Conservation (phyloP, 2,329 filamentous ascomycete species). For the Septoria linicola region DNA sequence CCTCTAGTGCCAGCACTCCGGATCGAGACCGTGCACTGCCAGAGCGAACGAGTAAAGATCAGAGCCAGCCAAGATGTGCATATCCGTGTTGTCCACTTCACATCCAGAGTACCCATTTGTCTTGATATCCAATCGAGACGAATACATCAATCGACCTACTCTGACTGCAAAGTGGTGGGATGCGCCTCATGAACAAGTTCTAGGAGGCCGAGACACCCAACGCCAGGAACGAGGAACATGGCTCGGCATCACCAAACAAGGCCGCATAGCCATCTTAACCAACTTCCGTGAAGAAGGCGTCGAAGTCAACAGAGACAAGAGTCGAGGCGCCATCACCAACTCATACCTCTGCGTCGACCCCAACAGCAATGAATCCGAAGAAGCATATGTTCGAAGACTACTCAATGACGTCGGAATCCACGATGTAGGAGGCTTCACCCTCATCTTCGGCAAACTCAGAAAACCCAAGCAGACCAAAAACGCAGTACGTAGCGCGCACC, state of each 20-base stretch:
- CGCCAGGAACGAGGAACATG: slow-evolving; percentile 61
- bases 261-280: slow-evolving; percentile 61
- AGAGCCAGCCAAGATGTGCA: slow-evolving; percentile 44
- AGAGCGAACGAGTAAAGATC: background rate
- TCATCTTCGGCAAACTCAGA: slow-evolving; percentile 56
- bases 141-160: slow-evolving; percentile 63
- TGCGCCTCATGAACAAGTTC: slow-evolving; percentile 53
- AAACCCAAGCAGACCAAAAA: slow-evolving; percentile 8
- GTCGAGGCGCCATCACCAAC: slow-evolving; percentile 60
- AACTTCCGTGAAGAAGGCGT: slow-evolving; percentile 60
- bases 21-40: background rate
- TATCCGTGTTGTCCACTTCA: slow-evolving; percentile 50
- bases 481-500: slow-evolving; percentile 12
- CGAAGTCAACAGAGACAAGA: slow-evolving; percentile 47
- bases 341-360: slow-evolving; percentile 55
- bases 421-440: slow-evolving; percentile 62
- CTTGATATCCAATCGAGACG: slow-evolving; percentile 54
- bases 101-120: slow-evolving; percentile 53
- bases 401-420: slow-evolving; percentile 55
- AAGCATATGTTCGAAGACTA: slow-evolving; percentile 55
- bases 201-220: slow-evolving; percentile 62
- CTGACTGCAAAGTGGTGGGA: slow-evolving; percentile 61
- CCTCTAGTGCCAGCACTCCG: background rate
- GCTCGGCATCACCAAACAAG: slow-evolving; percentile 62
- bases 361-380: slow-evolving; percentile 43